Evolutionary conservation across 2,329 filamentous ascomycete species (phyloP).

Genomic region (Stagonosporopsis chrysanthemi): DNA sequence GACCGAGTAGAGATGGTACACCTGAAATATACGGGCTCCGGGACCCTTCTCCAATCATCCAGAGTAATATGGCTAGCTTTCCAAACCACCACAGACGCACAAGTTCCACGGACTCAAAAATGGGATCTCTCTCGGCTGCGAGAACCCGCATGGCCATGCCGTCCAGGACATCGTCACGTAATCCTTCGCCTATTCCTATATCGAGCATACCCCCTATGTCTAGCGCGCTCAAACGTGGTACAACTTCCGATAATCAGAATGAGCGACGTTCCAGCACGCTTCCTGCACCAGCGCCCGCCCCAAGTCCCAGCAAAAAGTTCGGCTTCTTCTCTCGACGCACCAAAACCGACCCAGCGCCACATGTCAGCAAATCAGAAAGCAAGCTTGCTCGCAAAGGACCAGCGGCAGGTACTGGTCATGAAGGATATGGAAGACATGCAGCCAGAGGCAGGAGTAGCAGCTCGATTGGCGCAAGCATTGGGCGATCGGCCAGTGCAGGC

Average conservation of each 20-base stretch:
- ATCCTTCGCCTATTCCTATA: constrained; percentile 50
- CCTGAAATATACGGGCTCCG: constrained; percentile 53
- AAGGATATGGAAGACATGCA: constrained; percentile 77
- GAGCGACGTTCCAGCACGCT: constrained; percentile 45
- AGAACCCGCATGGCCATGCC: constrained; percentile 38
- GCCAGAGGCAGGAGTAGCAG: constrained; percentile 71
- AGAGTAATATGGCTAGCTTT: constrained; percentile 62
- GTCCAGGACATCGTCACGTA: constrained; percentile 46
- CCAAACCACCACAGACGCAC: constrained; percentile 60
- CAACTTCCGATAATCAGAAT: constrained; percentile 47
- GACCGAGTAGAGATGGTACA: constrained; percentile 57
- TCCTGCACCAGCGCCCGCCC: constrained; percentile 54
- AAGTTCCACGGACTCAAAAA: constrained; percentile 56
- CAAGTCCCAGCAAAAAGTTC: constrained; percentile 70
- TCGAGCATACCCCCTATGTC: constrained; percentile 36
- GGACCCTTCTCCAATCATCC: constrained; percentile 61
- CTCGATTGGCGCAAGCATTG: constrained; percentile 58
- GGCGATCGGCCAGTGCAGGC: constrained; percentile 56
- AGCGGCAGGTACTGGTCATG: constrained; percentile 90
- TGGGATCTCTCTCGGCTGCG: constrained; percentile 22
- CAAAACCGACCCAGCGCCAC: constrained; percentile 66
- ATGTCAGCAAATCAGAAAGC: constrained; percentile 65
- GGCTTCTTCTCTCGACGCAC: constrained; percentile 78
- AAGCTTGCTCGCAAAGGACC: constrained; percentile 72
- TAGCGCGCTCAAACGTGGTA: constrained; percentile 40